Evolutionary conservation across 1,284 basidiomycete species (phyloP), one percentile per base, ranked within the genome.

Genomic region (Hymenochaete sp.): DNA sequence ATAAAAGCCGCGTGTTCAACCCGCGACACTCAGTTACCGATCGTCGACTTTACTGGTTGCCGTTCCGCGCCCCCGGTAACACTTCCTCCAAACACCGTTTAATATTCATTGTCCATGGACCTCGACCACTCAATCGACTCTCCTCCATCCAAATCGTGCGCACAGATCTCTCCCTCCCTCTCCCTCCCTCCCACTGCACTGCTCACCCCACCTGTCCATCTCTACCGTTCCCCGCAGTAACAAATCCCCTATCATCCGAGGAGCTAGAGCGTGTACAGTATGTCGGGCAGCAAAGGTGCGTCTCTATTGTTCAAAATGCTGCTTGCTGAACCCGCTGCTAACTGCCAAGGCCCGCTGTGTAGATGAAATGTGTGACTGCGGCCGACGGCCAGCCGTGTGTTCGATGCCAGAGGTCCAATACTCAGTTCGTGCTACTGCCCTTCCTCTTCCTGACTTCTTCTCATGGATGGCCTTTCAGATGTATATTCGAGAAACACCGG

Each of bases 311-410:
- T 46, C 44, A 42, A 48, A 51, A 39, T 42, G 51, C 50, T 49
- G 31, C 32, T 49, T 47, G 49, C 14, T 13, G 45, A 49, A 56
- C 19, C 14, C 14, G 16, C 16, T 11, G 18, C 25, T 16, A 26
- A 48, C 53, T 25, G 13, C 13, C 36, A 27, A 19, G 24, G 32
- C 25, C 16, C 11, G 53, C 47, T 49, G 49, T 45, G 48, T 47
- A 89, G 86, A 89, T 89, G 85, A 87, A 88, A 62, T 89, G 85
- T 56, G 84, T 89, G 45, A 85, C 83, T 32, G 80, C 86, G 41
- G 85, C 88, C 56, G 84, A 88, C 56, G 83, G 83, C 46, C 70
- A 73, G 53, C 75, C 74, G 24, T 88, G 84, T 56, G 81, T 87
- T 58, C 78, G 84, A 42, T 89, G 85, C 65, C 81, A 75, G 60